phyloP scores from a whole-genome alignment of 2,329 filamentous ascomycete genomes.

The Falciphora oryzae region DNA sequence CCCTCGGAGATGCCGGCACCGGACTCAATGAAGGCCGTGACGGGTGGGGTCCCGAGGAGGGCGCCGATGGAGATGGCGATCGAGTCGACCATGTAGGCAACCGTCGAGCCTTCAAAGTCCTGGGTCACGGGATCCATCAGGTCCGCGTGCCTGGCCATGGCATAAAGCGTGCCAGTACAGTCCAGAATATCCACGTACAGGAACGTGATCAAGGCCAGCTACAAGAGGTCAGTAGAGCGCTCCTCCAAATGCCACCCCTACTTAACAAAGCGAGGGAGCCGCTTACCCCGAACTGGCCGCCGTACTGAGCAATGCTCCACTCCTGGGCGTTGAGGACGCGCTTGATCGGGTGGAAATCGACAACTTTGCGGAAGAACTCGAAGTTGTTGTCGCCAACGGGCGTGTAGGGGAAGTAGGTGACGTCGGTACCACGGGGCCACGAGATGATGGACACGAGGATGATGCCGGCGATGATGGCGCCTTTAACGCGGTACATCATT shows the following conservation, averaged over 20 bases:
- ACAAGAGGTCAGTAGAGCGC: neutral
- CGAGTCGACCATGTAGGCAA: conserved; percentile 81
- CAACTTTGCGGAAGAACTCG: conserved; percentile 83
- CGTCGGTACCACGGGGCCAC: conserved; percentile 70
- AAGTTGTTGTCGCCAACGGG: conserved; percentile 63
- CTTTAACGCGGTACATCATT: conserved; percentile 82
- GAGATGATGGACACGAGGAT: conserved; percentile 81
- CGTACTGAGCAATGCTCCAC: conserved; percentile 64
- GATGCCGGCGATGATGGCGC: conserved; percentile 79
- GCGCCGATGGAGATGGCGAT: conserved; percentile 72
- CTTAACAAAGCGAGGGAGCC: neutral
- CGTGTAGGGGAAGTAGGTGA: conserved; percentile 78
- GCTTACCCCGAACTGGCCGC: conserved; percentile 62
- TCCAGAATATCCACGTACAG: conserved; percentile 88
- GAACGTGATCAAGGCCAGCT: conserved; percentile 77
- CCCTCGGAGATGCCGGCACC: conserved; percentile 86
- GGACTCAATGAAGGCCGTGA: conserved; percentile 85
- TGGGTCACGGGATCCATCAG: conserved; percentile 76
- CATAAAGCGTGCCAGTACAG: conserved; percentile 79
- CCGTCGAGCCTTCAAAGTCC: conserved; percentile 79
- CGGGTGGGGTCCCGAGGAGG: conserved; percentile 70
- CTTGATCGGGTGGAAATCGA: conserved; percentile 73
- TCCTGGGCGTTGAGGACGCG: conserved; percentile 65
- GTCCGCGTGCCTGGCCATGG: conserved; percentile 80
- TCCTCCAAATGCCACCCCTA: no score